phyloP scores from a whole-genome alignment of 768 basidiomycete species.

The Hericium rajendrae region DNA sequence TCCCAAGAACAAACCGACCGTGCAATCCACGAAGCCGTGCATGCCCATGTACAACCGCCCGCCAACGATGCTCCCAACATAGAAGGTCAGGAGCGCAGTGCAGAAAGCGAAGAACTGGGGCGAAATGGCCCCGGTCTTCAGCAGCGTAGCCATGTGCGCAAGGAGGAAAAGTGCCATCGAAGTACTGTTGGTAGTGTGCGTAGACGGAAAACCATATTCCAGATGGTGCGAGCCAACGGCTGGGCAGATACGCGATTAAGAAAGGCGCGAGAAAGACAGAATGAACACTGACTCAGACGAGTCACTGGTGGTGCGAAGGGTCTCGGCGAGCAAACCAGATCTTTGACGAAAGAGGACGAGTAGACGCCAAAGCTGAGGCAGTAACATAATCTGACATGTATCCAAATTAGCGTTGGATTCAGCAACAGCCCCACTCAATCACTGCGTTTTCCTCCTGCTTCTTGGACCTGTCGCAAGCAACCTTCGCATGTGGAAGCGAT shows the following conservation, averaged over 20 bases:
- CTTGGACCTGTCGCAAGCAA: too few species aligned
- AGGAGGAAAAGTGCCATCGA: slow-evolving; percentile 83
- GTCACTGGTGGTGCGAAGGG: slow-evolving; percentile 87
- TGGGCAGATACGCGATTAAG: slow-evolving; percentile 18
- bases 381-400: slow-evolving; percentile 44
- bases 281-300: slow-evolving; percentile 58
- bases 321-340: slow-evolving; percentile 81
- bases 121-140: slow-evolving; percentile 34
- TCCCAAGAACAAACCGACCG: slow-evolving; percentile 55
- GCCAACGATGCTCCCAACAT: slow-evolving; percentile 64
- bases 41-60: slow-evolving; percentile 81
- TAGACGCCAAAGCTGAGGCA: slow-evolving; percentile 78
- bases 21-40: slow-evolving; percentile 78
- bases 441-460: too few species aligned
- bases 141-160: slow-evolving; percentile 44
- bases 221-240: slow-evolving; percentile 74
- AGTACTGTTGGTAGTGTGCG: slow-evolving; percentile 85
- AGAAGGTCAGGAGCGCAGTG: slow-evolving; percentile 37
- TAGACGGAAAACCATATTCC: slow-evolving; percentile 94
- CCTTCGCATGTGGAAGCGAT: too few species aligned
- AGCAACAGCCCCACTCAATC: background rate
- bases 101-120: slow-evolving; percentile 31
- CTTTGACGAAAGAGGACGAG: slow-evolving; percentile 79
- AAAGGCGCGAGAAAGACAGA: background rate
- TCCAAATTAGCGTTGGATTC: background rate